These are phyloP conservation scores for Blastocystis sp. DNA, from an alignment of 352 stramenopile species.

Conservation along the genomic window DNA sequence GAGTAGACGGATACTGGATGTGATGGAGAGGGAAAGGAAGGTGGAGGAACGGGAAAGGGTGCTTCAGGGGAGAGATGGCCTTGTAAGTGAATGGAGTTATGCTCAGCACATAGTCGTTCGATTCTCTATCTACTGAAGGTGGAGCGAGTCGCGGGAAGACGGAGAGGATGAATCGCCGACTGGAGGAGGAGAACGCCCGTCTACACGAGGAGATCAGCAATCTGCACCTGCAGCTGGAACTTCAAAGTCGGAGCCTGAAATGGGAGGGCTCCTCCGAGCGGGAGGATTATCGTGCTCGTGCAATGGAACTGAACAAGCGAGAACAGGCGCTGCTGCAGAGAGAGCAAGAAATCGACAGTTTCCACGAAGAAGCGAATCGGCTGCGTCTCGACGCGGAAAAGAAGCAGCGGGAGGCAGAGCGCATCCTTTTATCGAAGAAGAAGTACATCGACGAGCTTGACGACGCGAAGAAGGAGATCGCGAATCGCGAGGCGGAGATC, in stretches of 20 bases:
- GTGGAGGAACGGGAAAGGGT: neutral
- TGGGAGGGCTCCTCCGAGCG: neutral
- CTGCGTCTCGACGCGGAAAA: slow-evolving; percentile 18
- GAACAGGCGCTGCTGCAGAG: slow-evolving; percentile 17
- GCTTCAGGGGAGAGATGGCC: slow-evolving; percentile 1
- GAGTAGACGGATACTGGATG: slow-evolving; percentile 21
- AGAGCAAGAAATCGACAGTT: slow-evolving; percentile 24
- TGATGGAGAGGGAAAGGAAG: slow-evolving; percentile 13
- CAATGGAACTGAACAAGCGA: slow-evolving; percentile 44
- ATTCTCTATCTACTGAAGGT: neutral
- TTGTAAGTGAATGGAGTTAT: too few species aligned
- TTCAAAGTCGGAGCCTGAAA: neutral
- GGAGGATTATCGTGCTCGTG: slow-evolving; percentile 9
- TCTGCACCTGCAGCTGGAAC: slow-evolving; percentile 18
- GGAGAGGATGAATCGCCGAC: neutral
- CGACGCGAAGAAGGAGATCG: neutral
- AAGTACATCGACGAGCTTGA: slow-evolving; percentile 59
- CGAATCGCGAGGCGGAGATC: slow-evolving; percentile 15
- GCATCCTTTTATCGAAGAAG: slow-evolving; percentile 26
- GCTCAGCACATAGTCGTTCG: too few species aligned
- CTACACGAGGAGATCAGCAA: slow-evolving; percentile 25
- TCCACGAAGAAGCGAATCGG: slow-evolving; percentile 6
- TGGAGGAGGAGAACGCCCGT: slow-evolving; percentile 22
- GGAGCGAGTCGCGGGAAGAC: neutral
- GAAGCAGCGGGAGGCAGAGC: slow-evolving; percentile 27